Conservation (phyloP, 306 rosid genomes). For the Alnus glutinosa region DNA sequence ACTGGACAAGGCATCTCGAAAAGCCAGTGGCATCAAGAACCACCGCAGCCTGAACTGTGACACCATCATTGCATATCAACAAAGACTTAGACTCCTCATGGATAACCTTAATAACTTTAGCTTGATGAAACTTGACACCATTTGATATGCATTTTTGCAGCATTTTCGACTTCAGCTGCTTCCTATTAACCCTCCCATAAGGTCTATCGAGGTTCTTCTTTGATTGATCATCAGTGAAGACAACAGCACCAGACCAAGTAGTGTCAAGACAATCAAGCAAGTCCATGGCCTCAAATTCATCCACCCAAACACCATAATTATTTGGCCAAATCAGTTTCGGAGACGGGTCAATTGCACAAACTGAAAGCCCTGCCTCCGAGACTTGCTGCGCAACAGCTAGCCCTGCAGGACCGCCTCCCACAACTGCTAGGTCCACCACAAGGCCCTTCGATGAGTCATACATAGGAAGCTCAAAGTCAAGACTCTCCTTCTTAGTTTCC, state of each 20-base stretch:
- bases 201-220: slow-evolving; percentile 79
- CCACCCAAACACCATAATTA: slow-evolving; percentile 99
- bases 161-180: slow-evolving; percentile 89
- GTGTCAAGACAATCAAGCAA: slow-evolving; percentile 94
- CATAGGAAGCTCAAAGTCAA: slow-evolving; percentile 89
- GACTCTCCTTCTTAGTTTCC: slow-evolving; percentile 80
- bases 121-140: slow-evolving; percentile 91
- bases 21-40: slow-evolving; percentile 99
- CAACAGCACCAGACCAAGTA: slow-evolving; percentile 97
- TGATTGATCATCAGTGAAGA: slow-evolving; percentile 56
- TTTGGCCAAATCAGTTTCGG: slow-evolving; percentile 97
- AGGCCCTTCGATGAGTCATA: slow-evolving; percentile 73
- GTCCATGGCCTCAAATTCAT: slow-evolving; percentile 96
- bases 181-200: slow-evolving; percentile 95
- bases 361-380: slow-evolving; percentile 91
- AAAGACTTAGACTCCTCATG: slow-evolving; percentile 82
- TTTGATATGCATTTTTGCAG: slow-evolving; percentile 79
- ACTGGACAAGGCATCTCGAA: slow-evolving; percentile 89
- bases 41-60: slow-evolving; percentile 81
- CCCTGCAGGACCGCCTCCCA: slow-evolving; percentile 98
- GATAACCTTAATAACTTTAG: slow-evolving; percentile 78
- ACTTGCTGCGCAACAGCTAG: slow-evolving; percentile 98
- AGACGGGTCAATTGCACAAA: slow-evolving; percentile 83
- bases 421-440: slow-evolving; percentile 90
- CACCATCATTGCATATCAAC: slow-evolving; percentile 83